Evolutionary conservation across 768 basidiomycete genomes (phyloP).

Genomic region (Pseudohyphozyma bogoriensis): DNA sequence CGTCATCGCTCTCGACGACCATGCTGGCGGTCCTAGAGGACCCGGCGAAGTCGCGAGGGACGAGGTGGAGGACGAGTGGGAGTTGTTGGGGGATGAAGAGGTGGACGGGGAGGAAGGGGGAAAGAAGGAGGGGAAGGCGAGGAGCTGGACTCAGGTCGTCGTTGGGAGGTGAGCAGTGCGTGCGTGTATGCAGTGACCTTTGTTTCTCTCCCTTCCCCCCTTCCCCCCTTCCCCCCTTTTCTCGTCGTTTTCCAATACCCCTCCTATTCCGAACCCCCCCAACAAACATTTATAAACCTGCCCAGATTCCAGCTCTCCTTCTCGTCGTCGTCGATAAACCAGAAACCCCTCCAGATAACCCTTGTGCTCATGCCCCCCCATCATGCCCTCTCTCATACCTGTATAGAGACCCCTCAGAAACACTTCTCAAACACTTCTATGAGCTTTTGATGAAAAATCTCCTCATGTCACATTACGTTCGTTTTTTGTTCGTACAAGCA

Average conservation of each 20-base stretch:
- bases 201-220: too few relatives aligned
- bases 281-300: background rate
- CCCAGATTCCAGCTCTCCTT: background rate
- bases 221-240: too few relatives aligned
- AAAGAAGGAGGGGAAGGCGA: background rate
- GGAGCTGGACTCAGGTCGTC: background rate
- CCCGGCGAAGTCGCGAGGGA: background rate
- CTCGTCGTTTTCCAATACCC: too few relatives aligned
- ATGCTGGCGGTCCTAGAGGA: background rate
- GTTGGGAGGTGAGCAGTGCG: background rate
- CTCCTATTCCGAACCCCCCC: background rate
- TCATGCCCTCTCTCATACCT: too few relatives aligned
- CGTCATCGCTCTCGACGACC: background rate
- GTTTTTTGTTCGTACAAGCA: too few relatives aligned
- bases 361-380: too few relatives aligned
- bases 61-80: conserved; percentile 17
- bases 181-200: background rate
- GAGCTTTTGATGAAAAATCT: too few relatives aligned
- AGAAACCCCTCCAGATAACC: background rate
- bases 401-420: too few relatives aligned
- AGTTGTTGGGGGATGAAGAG: background rate
- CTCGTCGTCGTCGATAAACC: background rate
- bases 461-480: too few relatives aligned
- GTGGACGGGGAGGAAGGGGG: background rate
- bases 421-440: too few relatives aligned